Evolutionary conservation across 2,329 filamentous ascomycete species (phyloP), one percentile per base, ranked within the genome.

Genomic region (Alternaria alternata): DNA sequence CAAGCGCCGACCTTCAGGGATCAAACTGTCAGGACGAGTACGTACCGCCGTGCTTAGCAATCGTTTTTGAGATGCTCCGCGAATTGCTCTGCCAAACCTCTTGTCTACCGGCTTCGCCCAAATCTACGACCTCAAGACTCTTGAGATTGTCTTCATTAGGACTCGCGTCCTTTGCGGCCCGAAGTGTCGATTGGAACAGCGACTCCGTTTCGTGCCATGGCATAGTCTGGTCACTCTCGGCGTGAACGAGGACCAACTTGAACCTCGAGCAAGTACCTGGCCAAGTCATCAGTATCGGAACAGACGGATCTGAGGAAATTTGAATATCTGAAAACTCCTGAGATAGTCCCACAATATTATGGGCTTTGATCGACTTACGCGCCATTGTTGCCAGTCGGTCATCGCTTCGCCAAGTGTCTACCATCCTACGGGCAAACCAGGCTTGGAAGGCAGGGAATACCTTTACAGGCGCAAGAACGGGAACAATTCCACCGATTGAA

Each of bases 331-430:
- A 14, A n/a, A 16, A 36, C 44, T 30, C 18, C 38, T 36, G 38
- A 32, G 22, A 46, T 20, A 34, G 30, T 38, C 18, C 38, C 54
- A 36, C 47, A 43, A 42, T 44, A 54, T 32, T 24, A 41, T 32
- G 51, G 11, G 20, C 26, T 48, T 9, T 28, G 28, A 30, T 47
- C 30, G 38, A 72, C 69, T 67, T 70, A 72, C 69, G 68, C 38
- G 86, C 86, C 71, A 87, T 79, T 52, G 83, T 86, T 59, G 82
- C 83, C 20, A 97, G 81, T 5, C 93, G 86, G 26, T 86, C 82
- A 2, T 86, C 87, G 0, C 91, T 92, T 51, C 87, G 83, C 94
- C 94, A 98, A 62, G 86, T 90, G 72, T 98, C 94, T 32, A 89
- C 82, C 26, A 97, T 85, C 58, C 86, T 86, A 8, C 81, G 78